Base-by-base conservation (phyloP, 306 rosid genomes). In the Sicyos baderoa region DNA sequence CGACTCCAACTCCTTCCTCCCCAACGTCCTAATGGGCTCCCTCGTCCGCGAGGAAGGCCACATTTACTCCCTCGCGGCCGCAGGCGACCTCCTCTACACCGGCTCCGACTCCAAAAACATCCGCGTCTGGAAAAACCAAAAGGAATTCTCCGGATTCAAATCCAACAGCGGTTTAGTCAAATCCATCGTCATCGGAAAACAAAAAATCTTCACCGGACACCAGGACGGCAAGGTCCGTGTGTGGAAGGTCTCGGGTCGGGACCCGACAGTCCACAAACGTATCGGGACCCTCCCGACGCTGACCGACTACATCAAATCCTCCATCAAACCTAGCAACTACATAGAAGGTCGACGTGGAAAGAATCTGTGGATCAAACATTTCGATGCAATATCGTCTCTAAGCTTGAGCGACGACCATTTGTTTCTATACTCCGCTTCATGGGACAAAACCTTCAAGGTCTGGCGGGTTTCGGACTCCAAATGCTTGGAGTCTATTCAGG, bases 21-120 rank as follows among this genome's bases (percentile, higher is more conserved):
- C 84, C 6, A 81, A 81, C 23, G 74, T 82, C 40, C 84, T 90
- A 0, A 54, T 93, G 15, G 99, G 97, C n/a, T 86, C 99, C 0
- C 80, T 93, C 0, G 78, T 90, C 37, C 89, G 97, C 0, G 96
- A 93, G 68, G 97, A 90, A 76, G 97, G 99, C 23, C 96, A 90
- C 54, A 90, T 93, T 3, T 93, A 93, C 71, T 93, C 99, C 0
- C 72, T 93, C 3, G 97, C 99, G 0, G 85, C 97, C 9, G 35
- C 86, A 1, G 85, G 88, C 6, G 96, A 84, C 19, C 73, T 88
- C 12, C 15, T 93, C 13, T 93, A 86, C 74, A 93, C 97, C 0
- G 97, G 99, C 2, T 90, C 99, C 1, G 99, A 93, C 6, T 85
- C 91, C 78, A 93, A 90, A 66, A 93, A 93, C 83, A 88, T 90